Evolutionary conservation across 306 rosid genomes (phyloP).

Genomic region (Ceratonia siliqua): DNA sequence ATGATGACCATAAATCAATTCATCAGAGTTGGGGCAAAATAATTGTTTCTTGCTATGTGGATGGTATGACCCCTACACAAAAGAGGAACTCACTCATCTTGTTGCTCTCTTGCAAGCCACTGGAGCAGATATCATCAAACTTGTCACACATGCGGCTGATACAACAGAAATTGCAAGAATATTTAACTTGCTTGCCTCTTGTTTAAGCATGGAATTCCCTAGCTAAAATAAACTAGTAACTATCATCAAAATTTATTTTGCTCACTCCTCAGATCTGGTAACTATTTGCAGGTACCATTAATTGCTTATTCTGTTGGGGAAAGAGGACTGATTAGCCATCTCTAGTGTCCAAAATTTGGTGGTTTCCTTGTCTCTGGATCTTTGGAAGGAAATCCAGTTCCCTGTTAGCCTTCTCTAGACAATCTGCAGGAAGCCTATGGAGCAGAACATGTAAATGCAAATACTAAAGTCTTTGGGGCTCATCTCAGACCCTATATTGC

Average conservation of each 20-base stretch:
- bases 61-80: slow-evolving; percentile 40
- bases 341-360: slow-evolving; percentile 49
- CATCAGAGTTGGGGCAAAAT: slow-evolving; percentile 26
- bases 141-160: slow-evolving; percentile 43
- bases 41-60: slow-evolving; percentile 50
- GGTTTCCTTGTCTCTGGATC: slow-evolving; percentile 48
- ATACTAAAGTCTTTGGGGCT: slow-evolving; percentile 54
- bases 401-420: slow-evolving; percentile 41
- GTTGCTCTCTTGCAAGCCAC: slow-evolving; percentile 40
- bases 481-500: slow-evolving; percentile 56
- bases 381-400: slow-evolving; percentile 42
- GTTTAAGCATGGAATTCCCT: background rate
- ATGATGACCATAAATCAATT: slow-evolving; percentile 22
- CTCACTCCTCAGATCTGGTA: slow-evolving; percentile 2
- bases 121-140: slow-evolving; percentile 45
- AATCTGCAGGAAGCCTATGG: slow-evolving; percentile 40
- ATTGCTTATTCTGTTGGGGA: slow-evolving; percentile 53
- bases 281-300: slow-evolving; percentile 40
- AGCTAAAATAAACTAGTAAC: no score
- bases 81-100: slow-evolving; percentile 35
- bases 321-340: slow-evolving; percentile 54
- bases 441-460: slow-evolving; percentile 33
- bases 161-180: slow-evolving; percentile 45
- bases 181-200: slow-evolving; percentile 36
- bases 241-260: background rate